Conservation (phyloP, 345 rosid genomes). For the Acer saccharum region DNA sequence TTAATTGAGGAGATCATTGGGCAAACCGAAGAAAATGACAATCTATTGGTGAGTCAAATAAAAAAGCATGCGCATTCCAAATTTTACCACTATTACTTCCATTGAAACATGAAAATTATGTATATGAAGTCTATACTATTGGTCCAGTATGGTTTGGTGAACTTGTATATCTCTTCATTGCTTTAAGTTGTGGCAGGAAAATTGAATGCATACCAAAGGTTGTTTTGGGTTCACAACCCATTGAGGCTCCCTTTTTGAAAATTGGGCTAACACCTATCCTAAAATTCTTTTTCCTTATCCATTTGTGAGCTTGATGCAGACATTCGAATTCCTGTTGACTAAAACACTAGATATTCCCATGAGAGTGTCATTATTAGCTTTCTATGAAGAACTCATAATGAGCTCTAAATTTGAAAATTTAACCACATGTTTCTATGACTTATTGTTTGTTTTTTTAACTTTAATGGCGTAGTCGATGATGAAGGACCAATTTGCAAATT, state of each 20-base stretch:
- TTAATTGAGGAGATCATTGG: conserved; percentile 87
- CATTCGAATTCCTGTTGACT: not conserved
- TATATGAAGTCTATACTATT: not conserved
- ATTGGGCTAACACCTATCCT: not conserved
- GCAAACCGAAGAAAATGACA: conserved; percentile 71
- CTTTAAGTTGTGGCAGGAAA: not conserved
- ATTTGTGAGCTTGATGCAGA: not conserved
- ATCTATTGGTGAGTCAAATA: conserved; percentile 69
- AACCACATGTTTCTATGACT: not conserved
- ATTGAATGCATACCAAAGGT: too few species aligned
- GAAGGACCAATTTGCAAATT: conserved; percentile 98
- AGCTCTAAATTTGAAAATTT: not conserved
- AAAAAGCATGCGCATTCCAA: not conserved
- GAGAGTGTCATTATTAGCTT: not conserved
- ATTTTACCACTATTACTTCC: not conserved
- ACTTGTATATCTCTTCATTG: not conserved
- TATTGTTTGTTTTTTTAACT: conserved; percentile 1
- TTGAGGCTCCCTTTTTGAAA: not conserved
- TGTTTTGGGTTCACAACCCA: not conserved
- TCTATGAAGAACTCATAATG: not conserved
- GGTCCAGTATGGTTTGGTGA: not conserved
- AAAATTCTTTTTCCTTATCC: not conserved
- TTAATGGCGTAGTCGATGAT: conserved; percentile 67
- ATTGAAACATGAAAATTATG: not conserved
- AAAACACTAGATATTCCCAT: not conserved